phyloP scores from a whole-genome alignment of 208 protist species.

The Herpetomonas samuelpessoai region DNA sequence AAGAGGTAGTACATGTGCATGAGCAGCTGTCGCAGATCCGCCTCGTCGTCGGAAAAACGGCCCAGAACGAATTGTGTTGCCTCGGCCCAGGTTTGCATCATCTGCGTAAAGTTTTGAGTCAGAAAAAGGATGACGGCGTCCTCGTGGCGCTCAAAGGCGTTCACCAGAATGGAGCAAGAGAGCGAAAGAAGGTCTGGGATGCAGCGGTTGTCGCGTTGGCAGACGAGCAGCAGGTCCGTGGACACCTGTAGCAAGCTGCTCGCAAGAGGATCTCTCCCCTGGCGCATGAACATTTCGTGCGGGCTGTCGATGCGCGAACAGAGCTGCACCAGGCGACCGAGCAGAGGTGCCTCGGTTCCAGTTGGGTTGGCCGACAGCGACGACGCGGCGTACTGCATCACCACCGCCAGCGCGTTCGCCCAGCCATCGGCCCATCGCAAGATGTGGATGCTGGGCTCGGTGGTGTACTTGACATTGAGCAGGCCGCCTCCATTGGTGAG shows the following conservation, averaged over 20 bases:
- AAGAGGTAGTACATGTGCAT: conserved; percentile 78
- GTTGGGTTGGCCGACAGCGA: conserved; percentile 37
- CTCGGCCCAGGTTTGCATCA: conserved; percentile 51
- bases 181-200: conserved; percentile 50
- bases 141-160: conserved; percentile 74
- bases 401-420: conserved; percentile 42
- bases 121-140: conserved; percentile 44
- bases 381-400: conserved; percentile 41
- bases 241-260: conserved; percentile 46
- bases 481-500: conserved; percentile 14
- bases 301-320: conserved; percentile 50
- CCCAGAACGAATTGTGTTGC: conserved; percentile 41
- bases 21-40: conserved; percentile 68
- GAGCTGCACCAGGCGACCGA: conserved; percentile 50
- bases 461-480: conserved; percentile 35
- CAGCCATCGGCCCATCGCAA: conserved; percentile 44
- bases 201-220: conserved; percentile 21
- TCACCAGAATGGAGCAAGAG: conserved; percentile 63
- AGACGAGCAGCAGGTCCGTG: conserved; percentile 27
- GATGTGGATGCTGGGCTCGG: conserved; percentile 53
- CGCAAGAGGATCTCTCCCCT: conserved; percentile 26
- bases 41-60: conserved; percentile 50
- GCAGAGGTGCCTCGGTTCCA: conserved; percentile 22
- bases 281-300: conserved; percentile 49
- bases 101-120: conserved; percentile 16